These are phyloP conservation scores for Acanthamoeba divionensis DNA, from an alignment of 208 protist genomes.

Conservation along the genomic window DNA sequence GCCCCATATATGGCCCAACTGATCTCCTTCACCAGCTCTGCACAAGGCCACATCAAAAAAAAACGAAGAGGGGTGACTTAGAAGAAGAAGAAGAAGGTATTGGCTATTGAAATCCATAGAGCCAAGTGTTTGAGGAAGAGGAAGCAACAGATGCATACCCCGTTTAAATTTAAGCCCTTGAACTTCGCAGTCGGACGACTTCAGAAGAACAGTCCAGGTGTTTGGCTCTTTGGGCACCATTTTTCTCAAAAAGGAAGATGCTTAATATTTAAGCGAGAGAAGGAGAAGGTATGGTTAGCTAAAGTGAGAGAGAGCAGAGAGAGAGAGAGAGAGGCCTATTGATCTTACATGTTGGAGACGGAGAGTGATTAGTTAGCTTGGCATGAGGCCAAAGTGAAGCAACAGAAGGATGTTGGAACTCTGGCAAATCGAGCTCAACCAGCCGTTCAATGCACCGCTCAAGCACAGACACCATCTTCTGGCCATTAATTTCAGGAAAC, in stretches of 20 bases:
- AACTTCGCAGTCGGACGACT: neutral
- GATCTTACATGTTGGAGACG: too few species aligned
- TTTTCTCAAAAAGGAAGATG: neutral
- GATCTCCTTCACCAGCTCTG: constrained; percentile 38
- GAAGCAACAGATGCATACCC: neutral
- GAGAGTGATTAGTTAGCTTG: too few species aligned
- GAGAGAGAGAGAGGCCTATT: too few species aligned
- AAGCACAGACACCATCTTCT: neutral
- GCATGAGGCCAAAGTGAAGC: too few species aligned
- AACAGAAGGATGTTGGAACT: neutral
- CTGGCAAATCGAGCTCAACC: neutral
- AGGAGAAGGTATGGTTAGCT: too few species aligned
- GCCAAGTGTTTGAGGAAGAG: neutral
- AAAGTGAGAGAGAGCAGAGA: too few species aligned
- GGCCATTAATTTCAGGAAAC: neutral
- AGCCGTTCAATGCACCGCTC: neutral
- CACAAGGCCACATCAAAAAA: neutral
- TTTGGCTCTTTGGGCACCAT: neutral
- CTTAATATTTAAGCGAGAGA: neutral
- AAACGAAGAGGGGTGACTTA: neutral
- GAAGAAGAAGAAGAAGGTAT: neutral
- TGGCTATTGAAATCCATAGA: neutral
- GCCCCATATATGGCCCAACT: constrained; percentile 22
- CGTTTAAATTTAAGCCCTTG: neutral
- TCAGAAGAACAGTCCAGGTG: neutral